Base-by-base conservation (phyloP, 305 asterid species). In the Ilex paraguariensis region DNA sequence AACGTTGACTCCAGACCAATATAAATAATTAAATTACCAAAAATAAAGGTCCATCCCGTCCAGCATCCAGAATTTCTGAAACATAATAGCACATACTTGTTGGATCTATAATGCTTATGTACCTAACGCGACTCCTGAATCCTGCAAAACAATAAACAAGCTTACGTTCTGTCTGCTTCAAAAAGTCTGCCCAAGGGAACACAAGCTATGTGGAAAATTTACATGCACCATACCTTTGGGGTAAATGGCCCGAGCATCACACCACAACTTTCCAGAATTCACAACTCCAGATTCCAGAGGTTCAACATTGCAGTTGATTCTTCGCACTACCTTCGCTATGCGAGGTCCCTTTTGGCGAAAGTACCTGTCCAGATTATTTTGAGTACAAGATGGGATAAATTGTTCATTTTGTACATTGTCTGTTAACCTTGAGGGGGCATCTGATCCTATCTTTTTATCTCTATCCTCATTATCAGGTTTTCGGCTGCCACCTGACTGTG, bases 321-420 rank as follows among this genome's bases (percentile, higher is more conserved):
- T 86, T 79, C 99, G 79, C 49, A 93, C 89, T 48, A 93, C 95
- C 73, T 86, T 93, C 10, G 99, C 99, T 72, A 93, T 88, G 61
- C 99, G 99, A 75, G 97, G 99, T 36, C 99, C 97, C 79, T 84
- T 87, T 79, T 86, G 95, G 62, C 96, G 94, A 70, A 71, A 78
- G 73, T 66, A 77, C 69, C 87, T 77, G 70, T 87, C 97, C 77
- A 84, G 60, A 61, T 75, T 81, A 76, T 72, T 86, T 61, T 73
- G 95, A 53, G 75, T 73, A 57, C 76, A 77, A 59, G 86, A 76
- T 67, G 82, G 81, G 39, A 60, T 80, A 71, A 74, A 65, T 52
- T 89, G 70, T 56, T 60, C 69, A 54, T 73, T 75, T 66, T 73
- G 86, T 64, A 56, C 57, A 70, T 72, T 69, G 28, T 82, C 94